phyloP scores from a whole-genome alignment of 257 asterid species.

The Ocimum tenuiflorum region DNA sequence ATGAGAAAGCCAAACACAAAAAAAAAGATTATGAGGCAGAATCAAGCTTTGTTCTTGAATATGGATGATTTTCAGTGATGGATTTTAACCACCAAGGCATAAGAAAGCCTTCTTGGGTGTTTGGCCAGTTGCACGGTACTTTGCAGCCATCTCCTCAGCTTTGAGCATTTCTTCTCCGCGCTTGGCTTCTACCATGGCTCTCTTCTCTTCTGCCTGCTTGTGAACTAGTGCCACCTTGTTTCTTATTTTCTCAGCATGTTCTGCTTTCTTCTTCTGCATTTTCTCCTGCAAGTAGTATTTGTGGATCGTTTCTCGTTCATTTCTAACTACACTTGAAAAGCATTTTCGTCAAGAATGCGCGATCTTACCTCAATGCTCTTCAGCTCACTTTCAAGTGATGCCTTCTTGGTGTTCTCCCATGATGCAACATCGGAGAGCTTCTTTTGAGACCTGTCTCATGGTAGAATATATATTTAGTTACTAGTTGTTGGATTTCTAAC shows the following conservation, averaged over 20 bases:
- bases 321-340: not conserved
- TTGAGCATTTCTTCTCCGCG: constrained; percentile 58
- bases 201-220: constrained; percentile 74
- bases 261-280: constrained; percentile 66
- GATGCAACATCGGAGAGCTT: constrained; percentile 56
- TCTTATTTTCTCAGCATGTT: constrained; percentile 50
- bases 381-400: constrained; percentile 54
- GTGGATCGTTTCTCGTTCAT: not conserved
- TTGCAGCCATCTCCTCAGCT: constrained; percentile 63
- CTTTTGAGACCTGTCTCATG: constrained; percentile 60
- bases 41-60: constrained; percentile 5
- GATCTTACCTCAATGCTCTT: constrained; percentile 71
- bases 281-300: constrained; percentile 38
- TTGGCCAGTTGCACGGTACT: constrained; percentile 54
- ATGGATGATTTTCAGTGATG: not conserved
- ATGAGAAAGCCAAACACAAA: not conserved
- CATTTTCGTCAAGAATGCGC: not conserved
- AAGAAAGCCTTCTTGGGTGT: constrained; percentile 48
- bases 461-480: not conserved
- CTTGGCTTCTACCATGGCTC: constrained; percentile 50
- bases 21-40: constrained; percentile 1
- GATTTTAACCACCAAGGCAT: constrained; percentile 46
- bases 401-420: constrained; percentile 80
- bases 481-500: no score
- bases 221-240: constrained; percentile 67